Evolutionary conservation across 2,329 filamentous ascomycete species (phyloP), one percentile per base, ranked within the genome.

Genomic region (Neospermospora avenae): DNA sequence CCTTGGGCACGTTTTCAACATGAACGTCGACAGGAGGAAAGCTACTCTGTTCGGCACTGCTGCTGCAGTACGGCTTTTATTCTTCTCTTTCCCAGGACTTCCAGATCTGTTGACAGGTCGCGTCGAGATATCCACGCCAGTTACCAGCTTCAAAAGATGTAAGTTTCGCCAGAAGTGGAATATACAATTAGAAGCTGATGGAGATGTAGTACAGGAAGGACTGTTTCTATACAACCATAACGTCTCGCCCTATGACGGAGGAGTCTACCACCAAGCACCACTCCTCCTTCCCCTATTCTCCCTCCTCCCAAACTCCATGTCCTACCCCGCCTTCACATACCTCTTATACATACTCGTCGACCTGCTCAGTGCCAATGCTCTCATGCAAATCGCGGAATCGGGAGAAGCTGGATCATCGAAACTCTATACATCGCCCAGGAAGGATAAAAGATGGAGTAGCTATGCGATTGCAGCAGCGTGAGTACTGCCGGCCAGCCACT

Each of bases 81-180:
- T 98, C 56, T 93, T 92, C 73, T 80, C 87, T 61, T 96, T 97
- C 73, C 93, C 95, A 64, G 84, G 84, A 39, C 81, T 99, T 42
- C 90, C 93, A 55, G 87, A 92, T 73, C 81, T 96, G 64, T 81
- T 99, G 64, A 95, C 91, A 20, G 90, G 89, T 65, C 89, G 95
- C 72, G 95, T 97, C 70, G 95, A 99, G 80, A 89, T 99, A 71
- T 97, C 95, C 46, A 99, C 95, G 22, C 93, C 95, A 41, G 89
- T 98, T 49, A 97, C 91, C 69, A 96, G 93, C 83, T 99, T 97
- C 84, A 98, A 98, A 80, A 85, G 95, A 84, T 80, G 93, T 96
- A 81, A 75, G 88, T 76, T 44, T 28, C 16, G 4, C 28, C 5
- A 31, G 28, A 6, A 31, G n/a, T n/a, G n/a, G n/a, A n/a, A n/a